Conservation (phyloP, 768 basidiomycete genomes). For the Boletellus ananiceps region DNA sequence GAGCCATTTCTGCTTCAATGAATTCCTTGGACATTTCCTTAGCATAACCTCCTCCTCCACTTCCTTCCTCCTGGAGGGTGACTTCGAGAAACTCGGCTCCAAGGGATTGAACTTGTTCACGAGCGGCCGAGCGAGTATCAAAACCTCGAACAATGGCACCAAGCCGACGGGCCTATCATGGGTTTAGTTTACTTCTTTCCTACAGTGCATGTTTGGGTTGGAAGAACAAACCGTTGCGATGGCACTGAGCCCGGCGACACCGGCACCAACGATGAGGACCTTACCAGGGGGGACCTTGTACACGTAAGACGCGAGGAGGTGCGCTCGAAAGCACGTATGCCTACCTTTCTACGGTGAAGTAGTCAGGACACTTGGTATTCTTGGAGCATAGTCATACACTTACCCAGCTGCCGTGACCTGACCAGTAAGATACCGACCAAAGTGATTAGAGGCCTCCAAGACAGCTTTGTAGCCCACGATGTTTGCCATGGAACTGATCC, state of each 20-base stretch:
- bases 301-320: slow-evolving; percentile 15
- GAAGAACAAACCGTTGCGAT: slow-evolving; percentile 63
- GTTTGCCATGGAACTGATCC: slow-evolving; percentile 81
- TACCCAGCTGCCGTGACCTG: slow-evolving; percentile 90
- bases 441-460: slow-evolving; percentile 84
- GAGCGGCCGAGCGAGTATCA: slow-evolving; percentile 79
- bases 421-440: slow-evolving; percentile 85
- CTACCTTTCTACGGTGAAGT: slow-evolving; percentile 39
- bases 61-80: slow-evolving; percentile 71
- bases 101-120: slow-evolving; percentile 86
- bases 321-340: not conserved
- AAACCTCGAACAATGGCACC: slow-evolving; percentile 89
- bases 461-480: slow-evolving; percentile 93
- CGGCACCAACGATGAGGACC: slow-evolving; percentile 83
- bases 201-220: not conserved
- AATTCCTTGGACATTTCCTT: slow-evolving; percentile 91
- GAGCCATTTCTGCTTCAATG: slow-evolving; percentile 81
- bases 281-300: slow-evolving; percentile 79
- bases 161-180: slow-evolving; percentile 64
- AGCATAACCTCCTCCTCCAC: slow-evolving; percentile 80
- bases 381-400: slow-evolving; percentile 26
- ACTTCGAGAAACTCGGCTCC: slow-evolving; percentile 92
- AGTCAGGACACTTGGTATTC: slow-evolving; percentile 4
- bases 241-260: slow-evolving; percentile 85
- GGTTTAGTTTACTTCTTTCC: not conserved